Conservation (phyloP, 768 basidiomycete genomes). For the Leccinum subgranulosum region DNA sequence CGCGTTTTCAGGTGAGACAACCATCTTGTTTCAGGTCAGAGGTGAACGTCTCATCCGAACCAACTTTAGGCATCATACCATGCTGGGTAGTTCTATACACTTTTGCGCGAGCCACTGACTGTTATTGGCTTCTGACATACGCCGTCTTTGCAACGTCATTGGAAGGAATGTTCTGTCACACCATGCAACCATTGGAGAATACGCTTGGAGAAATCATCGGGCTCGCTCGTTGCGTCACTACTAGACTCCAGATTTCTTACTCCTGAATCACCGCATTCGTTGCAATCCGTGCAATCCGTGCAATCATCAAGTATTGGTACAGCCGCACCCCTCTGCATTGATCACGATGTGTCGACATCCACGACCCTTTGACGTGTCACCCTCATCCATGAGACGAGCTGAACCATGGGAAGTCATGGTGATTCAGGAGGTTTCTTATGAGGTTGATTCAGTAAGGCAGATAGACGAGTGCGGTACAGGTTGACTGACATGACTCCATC, state of each 20-base stretch:
- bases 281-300: background rate
- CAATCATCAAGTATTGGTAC: background rate
- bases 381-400: background rate
- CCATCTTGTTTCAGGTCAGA: background rate
- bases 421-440: background rate
- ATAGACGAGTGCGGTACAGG: background rate
- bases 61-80: constrained; percentile 42
- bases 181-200: background rate
- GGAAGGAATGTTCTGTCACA: constrained; percentile 50
- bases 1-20: constrained; percentile 46
- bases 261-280: constrained; percentile 4
- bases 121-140: constrained; percentile 51
- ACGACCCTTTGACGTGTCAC: background rate
- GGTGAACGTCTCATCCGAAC: background rate
- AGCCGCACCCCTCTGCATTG: background rate
- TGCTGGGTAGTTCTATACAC: constrained; percentile 48
- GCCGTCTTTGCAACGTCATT: constrained; percentile 48
- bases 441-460: background rate
- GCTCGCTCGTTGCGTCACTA: no score
- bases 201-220: no score
- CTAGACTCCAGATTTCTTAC: constrained; percentile 21
- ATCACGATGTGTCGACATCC: background rate
- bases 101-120: constrained; percentile 42
- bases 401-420: constrained; percentile 7
- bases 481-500: background rate